These are phyloP conservation scores for Talaromyces ruber DNA, from an alignment of 495 filamentous ascomycete genomes.

Conservation along the genomic window DNA sequence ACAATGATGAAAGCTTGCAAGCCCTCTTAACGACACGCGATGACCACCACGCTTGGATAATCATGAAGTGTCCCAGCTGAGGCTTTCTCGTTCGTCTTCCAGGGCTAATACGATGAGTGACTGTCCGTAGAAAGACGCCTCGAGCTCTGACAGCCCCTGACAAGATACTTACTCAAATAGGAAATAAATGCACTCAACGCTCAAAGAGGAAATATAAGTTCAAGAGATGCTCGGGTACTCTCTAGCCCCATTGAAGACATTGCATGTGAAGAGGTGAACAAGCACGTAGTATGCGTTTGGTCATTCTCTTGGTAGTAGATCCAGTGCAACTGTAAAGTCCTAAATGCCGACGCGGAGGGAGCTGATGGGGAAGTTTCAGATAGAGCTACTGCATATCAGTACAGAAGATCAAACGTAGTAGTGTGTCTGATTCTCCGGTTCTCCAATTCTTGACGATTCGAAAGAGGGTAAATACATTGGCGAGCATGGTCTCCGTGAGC, in stretches of 20 bases:
- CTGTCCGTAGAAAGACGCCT: background rate
- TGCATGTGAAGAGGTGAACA: background rate
- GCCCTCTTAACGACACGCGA: background rate
- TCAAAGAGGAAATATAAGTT: conserved; percentile 1
- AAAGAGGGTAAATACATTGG: conserved; percentile 35
- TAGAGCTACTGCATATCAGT: background rate
- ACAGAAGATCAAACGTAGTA: background rate
- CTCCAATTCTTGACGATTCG: conserved; percentile 20
- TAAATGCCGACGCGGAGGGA: background rate
- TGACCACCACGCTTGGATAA: background rate
- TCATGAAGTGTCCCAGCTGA: background rate
- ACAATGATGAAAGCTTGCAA: background rate
- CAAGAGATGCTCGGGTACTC: background rate
- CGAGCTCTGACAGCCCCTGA: background rate
- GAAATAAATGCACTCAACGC: background rate
- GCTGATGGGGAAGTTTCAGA: background rate
- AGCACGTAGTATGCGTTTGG: background rate
- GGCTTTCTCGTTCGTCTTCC: background rate
- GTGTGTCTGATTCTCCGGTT: conserved; percentile 8
- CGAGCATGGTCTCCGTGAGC: conserved; percentile 8
- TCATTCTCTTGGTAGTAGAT: background rate
- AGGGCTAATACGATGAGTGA: background rate
- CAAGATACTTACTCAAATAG: background rate
- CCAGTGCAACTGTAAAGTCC: background rate
- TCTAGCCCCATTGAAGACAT: background rate